Conservation (phyloP, 306 rosid species). For the Quercus ilex region DNA sequence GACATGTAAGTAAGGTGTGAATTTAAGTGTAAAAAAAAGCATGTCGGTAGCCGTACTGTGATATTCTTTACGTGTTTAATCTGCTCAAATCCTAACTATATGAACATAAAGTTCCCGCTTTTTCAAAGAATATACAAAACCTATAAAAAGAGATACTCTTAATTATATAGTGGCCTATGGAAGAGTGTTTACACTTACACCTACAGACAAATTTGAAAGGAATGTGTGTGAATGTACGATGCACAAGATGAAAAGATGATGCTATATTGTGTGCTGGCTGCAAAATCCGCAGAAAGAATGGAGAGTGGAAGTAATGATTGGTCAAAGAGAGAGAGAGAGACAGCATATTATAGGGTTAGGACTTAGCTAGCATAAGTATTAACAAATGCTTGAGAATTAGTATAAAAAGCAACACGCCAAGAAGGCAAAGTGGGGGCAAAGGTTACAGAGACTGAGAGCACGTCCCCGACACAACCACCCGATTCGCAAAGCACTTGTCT, state of each 20-base stretch:
- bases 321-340: not conserved
- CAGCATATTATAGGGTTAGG: not conserved
- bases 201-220: too few relatives aligned
- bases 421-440: not conserved
- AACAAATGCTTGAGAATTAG: too few relatives aligned
- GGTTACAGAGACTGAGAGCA: slow-evolving; percentile 30
- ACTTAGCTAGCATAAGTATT: not conserved
- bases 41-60: too few relatives aligned
- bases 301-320: slow-evolving; percentile 1
- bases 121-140: too few relatives aligned
- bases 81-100: too few relatives aligned
- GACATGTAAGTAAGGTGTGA: too few relatives aligned
- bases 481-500: slow-evolving; percentile 21
- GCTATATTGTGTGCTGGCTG: not conserved
- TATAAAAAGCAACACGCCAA: not conserved
- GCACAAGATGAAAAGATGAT: not conserved
- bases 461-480: slow-evolving; percentile 50
- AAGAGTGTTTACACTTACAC: too few relatives aligned
- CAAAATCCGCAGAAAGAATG: not conserved
- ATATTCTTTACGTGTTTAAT: too few relatives aligned
- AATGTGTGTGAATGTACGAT: not conserved
- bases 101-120: too few relatives aligned
- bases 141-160: too few relatives aligned
- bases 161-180: too few relatives aligned
- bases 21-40: rapidly evolving